Base-by-base conservation (phyloP, 2,329 filamentous ascomycete genomes). In the Coniochaeta pulveracea region DNA sequence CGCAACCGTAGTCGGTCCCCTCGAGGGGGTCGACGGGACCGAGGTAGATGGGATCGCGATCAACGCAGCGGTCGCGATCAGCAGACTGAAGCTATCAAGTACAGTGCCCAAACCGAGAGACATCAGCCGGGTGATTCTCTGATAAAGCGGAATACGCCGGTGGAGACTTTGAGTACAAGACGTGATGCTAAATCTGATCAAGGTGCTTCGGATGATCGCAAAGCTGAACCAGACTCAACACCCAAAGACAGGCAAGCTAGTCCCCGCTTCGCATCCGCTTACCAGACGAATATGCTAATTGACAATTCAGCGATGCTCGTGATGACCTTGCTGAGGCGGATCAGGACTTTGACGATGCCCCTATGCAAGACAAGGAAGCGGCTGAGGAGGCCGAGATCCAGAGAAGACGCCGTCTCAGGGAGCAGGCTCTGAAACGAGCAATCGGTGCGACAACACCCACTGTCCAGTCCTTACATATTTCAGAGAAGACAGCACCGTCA, bases 331-430 rank as follows among this genome's bases (percentile, higher is more conserved):
- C 31, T 36, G 33, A 26, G 22, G 36, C 42, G n/a, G 43, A 47
- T 14, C 40, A 60, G 37, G 63, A 71, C 40, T 63, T 58, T 43
- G 62, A 69, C 40, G 67, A 72, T 42, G 61, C 69, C 36, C 65
- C 76, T 45, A 66, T 71, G n/a, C 52, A 85, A 44, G 81, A 93
- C 53, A 83, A 93, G 60, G 47, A 48, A 34, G 44, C 44, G 7
- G 41, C 37, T 8, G 43, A 42, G 15, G 82, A 81, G 40, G 78
- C 82, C 44, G 69, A 89, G 48, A 82, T 94, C 47, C 83, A 93
- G 55, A 79, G 85, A 47, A 81, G 88, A 35, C 80, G 86, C 18
- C 85, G 81, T 51, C 76, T 82, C 37, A 79, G 88, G 43, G 84
- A 91, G 59, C 84, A 85, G 42, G 81, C 93, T 42, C 73, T 85